These are phyloP conservation scores for Thraustochytrium sp. DNA, from an alignment of 352 stramenopile species.

Conservation along the genomic window DNA sequence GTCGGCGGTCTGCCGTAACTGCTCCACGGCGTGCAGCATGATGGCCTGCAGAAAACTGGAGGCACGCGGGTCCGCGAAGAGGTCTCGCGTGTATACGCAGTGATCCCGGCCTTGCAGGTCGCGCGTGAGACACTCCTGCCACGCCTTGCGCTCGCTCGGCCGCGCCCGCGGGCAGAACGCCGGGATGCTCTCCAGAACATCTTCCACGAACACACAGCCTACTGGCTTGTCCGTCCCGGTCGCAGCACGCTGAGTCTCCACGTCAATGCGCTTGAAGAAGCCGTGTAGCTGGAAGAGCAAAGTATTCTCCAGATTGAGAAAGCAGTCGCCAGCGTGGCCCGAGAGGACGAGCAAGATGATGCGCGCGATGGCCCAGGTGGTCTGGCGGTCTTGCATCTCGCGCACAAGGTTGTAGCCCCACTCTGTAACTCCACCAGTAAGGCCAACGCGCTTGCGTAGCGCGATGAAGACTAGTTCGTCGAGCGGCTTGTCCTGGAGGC, in stretches of 20 bases:
- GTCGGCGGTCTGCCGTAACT: background rate
- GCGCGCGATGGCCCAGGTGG: background rate
- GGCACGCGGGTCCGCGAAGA: background rate
- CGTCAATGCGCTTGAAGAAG: slow-evolving; percentile 31
- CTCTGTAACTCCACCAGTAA: background rate
- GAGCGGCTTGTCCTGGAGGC: background rate
- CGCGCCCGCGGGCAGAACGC: background rate
- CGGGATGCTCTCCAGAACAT: background rate
- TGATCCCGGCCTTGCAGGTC: background rate
- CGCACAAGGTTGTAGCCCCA: slow-evolving; percentile 16
- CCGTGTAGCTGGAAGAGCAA: background rate
- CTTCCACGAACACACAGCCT: background rate
- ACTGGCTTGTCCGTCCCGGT: background rate
- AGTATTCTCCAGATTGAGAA: background rate
- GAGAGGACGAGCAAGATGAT: background rate
- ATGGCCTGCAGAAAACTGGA: background rate
- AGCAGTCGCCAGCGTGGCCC: background rate
- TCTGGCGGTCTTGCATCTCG: background rate
- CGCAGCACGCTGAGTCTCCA: background rate
- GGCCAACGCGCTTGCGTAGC: background rate
- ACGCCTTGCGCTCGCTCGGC: background rate
- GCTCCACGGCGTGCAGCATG: background rate
- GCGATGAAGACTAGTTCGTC: background rate
- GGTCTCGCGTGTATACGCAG: background rate
- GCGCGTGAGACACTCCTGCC: background rate